phyloP scores from a whole-genome alignment of 2,329 filamentous ascomycete species.

The Bretziella fagacearum region DNA sequence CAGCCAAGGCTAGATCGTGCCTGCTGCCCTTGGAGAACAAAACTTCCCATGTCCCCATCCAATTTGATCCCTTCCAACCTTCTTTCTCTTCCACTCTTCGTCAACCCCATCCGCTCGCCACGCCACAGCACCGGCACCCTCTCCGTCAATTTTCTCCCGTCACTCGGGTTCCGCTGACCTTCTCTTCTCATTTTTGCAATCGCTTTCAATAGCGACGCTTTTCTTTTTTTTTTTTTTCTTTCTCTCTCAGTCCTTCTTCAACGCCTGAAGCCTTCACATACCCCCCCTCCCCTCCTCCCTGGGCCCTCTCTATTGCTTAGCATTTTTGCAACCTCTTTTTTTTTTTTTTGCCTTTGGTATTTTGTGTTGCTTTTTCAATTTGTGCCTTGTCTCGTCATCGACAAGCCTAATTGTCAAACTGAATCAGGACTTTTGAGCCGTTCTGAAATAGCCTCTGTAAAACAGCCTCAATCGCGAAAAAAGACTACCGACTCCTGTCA shows the following conservation, averaged over 20 bases:
- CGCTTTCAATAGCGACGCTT: slow-evolving; percentile 11
- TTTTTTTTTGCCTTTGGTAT: no score
- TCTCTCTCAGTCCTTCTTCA: background rate
- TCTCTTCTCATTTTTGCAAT: slow-evolving; percentile 11
- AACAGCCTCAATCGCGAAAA: background rate
- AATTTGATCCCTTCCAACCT: background rate
- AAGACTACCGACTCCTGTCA: background rate
- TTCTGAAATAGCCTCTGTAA: no score
- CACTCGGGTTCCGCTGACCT: slow-evolving; percentile 13
- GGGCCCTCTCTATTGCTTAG: no score
- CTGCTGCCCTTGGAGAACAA: background rate
- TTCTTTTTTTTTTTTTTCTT: slow-evolving; percentile 12
- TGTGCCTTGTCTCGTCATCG: no score
- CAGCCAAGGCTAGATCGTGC: background rate
- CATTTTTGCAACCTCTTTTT: no score
- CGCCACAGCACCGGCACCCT: slow-evolving; percentile 14
- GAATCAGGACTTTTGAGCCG: no score
- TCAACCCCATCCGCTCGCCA: slow-evolving; percentile 11
- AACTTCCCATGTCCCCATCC: background rate
- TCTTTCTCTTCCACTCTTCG: slow-evolving; percentile 10
- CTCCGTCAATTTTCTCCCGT: slow-evolving; percentile 12
- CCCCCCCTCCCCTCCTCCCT: background rate
- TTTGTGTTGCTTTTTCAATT: no score
- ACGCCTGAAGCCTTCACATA: background rate
- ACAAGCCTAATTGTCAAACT: no score